Evolutionary conservation across 306 rosid genomes (phyloP).

Genomic region (Corylus heterophylla): DNA sequence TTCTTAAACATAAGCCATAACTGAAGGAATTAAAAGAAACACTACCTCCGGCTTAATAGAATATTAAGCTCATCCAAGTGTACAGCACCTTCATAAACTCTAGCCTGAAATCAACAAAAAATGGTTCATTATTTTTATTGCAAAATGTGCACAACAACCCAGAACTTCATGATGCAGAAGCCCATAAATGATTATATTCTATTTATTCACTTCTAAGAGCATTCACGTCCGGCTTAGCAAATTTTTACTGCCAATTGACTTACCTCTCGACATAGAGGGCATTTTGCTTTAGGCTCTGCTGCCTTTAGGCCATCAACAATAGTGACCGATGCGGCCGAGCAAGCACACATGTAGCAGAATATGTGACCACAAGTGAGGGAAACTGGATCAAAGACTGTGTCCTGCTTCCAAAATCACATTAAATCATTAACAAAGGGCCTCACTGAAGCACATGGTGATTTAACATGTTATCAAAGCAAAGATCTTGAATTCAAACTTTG

Average conservation of each 20-base stretch:
- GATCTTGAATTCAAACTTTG: too few species aligned
- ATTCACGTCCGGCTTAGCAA: too few species aligned
- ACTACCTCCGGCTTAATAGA: conserved; percentile 61
- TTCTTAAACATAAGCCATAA: background rate
- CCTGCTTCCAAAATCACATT: conserved; percentile 44
- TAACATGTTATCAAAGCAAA: too few species aligned
- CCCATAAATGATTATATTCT: background rate
- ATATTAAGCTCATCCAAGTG: conserved; percentile 73
- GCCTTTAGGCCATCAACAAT: conserved; percentile 69
- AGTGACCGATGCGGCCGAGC: conserved; percentile 86
- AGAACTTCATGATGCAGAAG: background rate
- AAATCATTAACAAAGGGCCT: conserved; percentile 7
- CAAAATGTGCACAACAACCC: background rate
- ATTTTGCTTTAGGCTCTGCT: conserved; percentile 56
- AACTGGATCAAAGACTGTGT: conserved; percentile 91
- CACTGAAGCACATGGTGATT: background rate
- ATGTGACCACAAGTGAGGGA: conserved; percentile 91
- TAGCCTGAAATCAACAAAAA: conserved; percentile 42
- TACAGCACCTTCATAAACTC: conserved; percentile 63
- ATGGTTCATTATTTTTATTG: conserved; percentile 14
- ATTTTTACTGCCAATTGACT: background rate
- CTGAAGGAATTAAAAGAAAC: background rate
- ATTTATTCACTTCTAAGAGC: background rate
- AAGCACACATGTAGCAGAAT: conserved; percentile 85
- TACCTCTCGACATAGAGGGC: conserved; percentile 95